Conservation (phyloP, 225 moss, liverwort and hornwort genomes). For the Neckera pumila region DNA sequence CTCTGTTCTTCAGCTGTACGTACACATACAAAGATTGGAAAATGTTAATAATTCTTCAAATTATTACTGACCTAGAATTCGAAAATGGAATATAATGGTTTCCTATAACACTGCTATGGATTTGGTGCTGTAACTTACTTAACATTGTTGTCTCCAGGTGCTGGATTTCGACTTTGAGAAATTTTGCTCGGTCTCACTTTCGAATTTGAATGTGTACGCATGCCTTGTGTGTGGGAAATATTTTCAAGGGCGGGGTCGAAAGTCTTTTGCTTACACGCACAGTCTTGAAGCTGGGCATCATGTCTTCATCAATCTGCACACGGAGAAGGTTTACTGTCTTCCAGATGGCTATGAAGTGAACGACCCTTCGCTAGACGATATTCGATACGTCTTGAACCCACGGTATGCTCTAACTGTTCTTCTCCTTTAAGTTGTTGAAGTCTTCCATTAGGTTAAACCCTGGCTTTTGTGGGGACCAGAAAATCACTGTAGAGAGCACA, state of each 20-base stretch:
- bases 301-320: slow-evolving; percentile 92
- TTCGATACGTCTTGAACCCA: slow-evolving; percentile 92
- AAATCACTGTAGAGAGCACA: background rate
- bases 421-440: background rate
- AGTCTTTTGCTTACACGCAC: slow-evolving; percentile 94
- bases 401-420: slow-evolving; percentile 14
- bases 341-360: slow-evolving; percentile 99
- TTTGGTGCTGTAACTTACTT: background rate
- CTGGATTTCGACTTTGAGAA: slow-evolving; percentile 99
- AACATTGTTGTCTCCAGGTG: slow-evolving; percentile 29
- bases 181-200: slow-evolving; percentile 96
- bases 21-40: background rate
- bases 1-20: background rate
- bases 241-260: slow-evolving; percentile 96
- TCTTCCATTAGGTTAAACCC: background rate
- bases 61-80: background rate
- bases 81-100: background rate
- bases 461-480: background rate
- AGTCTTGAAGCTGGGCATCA: slow-evolving; percentile 97
- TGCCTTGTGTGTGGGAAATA: slow-evolving; percentile 99
- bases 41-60: background rate
- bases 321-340: slow-evolving; percentile 98
- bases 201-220: slow-evolving; percentile 98
- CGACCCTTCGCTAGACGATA: slow-evolving; percentile 90
- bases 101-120: background rate